phyloP scores from a whole-genome alignment of 2,329 filamentous ascomycete species.

The Colletotrichum sansevieriae region DNA sequence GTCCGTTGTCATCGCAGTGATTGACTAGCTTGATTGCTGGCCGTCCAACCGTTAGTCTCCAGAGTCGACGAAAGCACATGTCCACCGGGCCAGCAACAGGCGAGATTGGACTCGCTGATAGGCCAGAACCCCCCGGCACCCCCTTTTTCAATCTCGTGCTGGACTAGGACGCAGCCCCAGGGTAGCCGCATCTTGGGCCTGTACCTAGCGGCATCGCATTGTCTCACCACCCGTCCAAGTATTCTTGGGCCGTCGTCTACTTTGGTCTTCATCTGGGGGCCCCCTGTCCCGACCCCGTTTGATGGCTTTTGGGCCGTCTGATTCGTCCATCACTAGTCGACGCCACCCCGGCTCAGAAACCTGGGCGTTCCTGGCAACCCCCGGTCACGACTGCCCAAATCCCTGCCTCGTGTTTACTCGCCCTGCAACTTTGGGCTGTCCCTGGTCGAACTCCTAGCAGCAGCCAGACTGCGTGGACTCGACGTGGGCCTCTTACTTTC shows the following conservation, averaged over 20 bases:
- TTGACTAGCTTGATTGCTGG: constrained; percentile 26
- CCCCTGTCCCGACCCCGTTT: constrained; percentile 28
- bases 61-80: neutral
- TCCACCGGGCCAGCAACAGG: constrained; percentile 30
- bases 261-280: constrained; percentile 24
- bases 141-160: constrained; percentile 42
- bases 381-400: constrained; percentile 31
- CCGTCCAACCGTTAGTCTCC: constrained; percentile 30
- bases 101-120: constrained; percentile 37
- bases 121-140: constrained; percentile 30
- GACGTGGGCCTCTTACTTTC: constrained; percentile 35
- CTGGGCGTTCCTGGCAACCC: constrained; percentile 27
- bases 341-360: constrained; percentile 24
- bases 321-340: constrained; percentile 31
- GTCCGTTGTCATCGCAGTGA: constrained; percentile 33
- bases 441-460: constrained; percentile 30
- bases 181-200: constrained; percentile 36
- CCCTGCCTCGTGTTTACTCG: constrained; percentile 43
- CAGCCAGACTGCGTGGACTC: neutral
- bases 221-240: constrained; percentile 38
- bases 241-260: constrained; percentile 39
- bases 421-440: constrained; percentile 36
- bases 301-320: constrained; percentile 23
- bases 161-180: constrained; percentile 36
- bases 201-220: constrained; percentile 39